Evolutionary conservation across 179 eudicot species (phyloP).

Genomic region (Heliamphora pulchella): DNA sequence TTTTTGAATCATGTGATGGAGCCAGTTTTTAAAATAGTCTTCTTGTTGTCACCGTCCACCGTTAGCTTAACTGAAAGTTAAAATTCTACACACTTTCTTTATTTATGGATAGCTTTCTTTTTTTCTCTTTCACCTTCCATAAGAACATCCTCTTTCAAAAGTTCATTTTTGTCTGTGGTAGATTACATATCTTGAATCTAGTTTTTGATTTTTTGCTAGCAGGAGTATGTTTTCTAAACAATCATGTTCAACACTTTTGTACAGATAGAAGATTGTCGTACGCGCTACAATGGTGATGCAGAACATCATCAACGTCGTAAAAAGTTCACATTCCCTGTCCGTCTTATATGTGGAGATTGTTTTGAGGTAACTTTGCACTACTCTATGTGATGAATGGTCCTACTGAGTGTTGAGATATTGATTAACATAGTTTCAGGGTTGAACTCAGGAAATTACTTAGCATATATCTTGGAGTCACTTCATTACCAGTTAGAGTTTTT

Average conservation of each 20-base stretch:
- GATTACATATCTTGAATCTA: background rate
- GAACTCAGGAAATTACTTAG: background rate
- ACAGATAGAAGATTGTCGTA: constrained; percentile 96
- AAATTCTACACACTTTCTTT: background rate
- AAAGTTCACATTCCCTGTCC: constrained; percentile 85
- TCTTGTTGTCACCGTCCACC: background rate
- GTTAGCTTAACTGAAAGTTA: background rate
- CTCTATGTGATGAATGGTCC: background rate
- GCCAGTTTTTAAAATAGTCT: background rate
- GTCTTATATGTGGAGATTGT: constrained; percentile 93
- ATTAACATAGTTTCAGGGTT: background rate
- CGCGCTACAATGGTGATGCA: constrained; percentile 91
- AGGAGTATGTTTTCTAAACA: background rate
- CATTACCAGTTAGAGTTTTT: too few relatives aligned
- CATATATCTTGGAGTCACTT: background rate
- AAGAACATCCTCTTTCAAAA: background rate
- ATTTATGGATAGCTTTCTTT: background rate
- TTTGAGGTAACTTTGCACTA: constrained; percentile 56
- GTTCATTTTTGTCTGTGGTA: background rate
- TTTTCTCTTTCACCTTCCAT: background rate
- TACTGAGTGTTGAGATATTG: background rate
- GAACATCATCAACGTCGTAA: constrained; percentile 89
- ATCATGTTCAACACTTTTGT: constrained; percentile 13
- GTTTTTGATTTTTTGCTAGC: background rate
- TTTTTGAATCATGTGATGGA: background rate